Evolutionary conservation across 1,284 basidiomycete genomes (phyloP), one percentile per base, ranked within the genome.

Genomic region (Pisolithus thermaeus): DNA sequence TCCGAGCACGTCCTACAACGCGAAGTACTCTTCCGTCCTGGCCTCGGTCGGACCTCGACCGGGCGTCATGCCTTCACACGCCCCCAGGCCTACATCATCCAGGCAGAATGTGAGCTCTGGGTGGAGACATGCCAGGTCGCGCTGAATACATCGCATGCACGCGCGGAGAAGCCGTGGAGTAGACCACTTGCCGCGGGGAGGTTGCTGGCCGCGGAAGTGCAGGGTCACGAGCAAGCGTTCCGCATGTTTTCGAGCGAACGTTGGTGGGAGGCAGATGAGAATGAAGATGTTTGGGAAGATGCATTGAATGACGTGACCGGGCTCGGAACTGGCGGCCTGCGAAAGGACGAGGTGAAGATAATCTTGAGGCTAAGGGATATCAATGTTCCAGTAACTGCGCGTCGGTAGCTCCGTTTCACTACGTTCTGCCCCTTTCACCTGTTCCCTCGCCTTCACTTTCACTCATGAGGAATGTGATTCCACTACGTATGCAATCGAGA

Each of bases 1-100:
- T 74, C 83, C 1, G 80, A 84, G 50, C 84, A 92, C 62, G 84
- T 95, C 49, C 66, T 88, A 4, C 89, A 92, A 59, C 83, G 90
- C n/a, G 82, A 85, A 54, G 82, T 95, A 36, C 68, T 87, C 28
- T 91, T 87, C 62, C 82, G 89, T 41, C 87, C 90, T 0, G 79
- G 81, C 52, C 77, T 91, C 50, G 4, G 47, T 38, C 42, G 42
- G 8, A 28, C 23, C 27, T 43, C 42, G 14, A n/a, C 23, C 14
- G 42, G 42, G 22, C 62, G 55, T 7, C 47, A 51, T 14, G 58
- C 54, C 44, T 49, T 66, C 72, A 20, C 64, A 63, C 35, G 83
- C 82, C 51, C 84, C 78, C 45, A 77, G 73, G 59, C 68, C 8
- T 58, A 56, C 11, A 66, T 69, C 11, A 75, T 92, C 20, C 73